phyloP scores from a whole-genome alignment of 78 protist genomes.

The Protostelium mycophagum region DNA sequence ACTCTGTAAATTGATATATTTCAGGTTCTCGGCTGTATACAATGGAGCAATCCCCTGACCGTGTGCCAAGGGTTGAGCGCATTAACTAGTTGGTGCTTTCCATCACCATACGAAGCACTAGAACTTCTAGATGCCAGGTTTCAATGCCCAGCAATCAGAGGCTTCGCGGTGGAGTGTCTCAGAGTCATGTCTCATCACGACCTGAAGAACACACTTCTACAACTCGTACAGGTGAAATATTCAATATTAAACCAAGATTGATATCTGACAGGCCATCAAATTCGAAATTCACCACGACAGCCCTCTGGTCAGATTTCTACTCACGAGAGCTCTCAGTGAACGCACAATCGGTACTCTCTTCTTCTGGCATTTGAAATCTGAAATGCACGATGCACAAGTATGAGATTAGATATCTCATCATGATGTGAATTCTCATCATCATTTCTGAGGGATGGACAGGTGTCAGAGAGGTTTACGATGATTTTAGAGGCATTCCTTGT shows the following conservation, averaged over 20 bases:
- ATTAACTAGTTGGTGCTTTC: slow-evolving; percentile 43
- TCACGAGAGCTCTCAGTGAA: slow-evolving; percentile 58
- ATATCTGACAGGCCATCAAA: slow-evolving; percentile 63
- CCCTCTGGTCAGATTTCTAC: slow-evolving; percentile 53
- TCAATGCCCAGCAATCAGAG: slow-evolving; percentile 70
- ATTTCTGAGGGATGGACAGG: slow-evolving; percentile 5
- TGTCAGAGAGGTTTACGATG: slow-evolving; percentile 18
- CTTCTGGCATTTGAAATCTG: slow-evolving; percentile 77
- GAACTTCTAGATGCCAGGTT: slow-evolving; percentile 79
- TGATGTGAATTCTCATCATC: slow-evolving; percentile 11
- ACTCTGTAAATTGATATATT: not conserved
- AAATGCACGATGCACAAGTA: slow-evolving; percentile 56
- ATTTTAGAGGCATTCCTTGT: slow-evolving; percentile 18
- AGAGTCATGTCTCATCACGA: slow-evolving; percentile 66
- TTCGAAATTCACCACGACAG: slow-evolving; percentile 78
- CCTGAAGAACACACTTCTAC: slow-evolving; percentile 69
- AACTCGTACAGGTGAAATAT: slow-evolving; percentile 61
- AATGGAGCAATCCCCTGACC: slow-evolving; percentile 57
- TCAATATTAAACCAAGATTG: not conserved
- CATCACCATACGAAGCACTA: slow-evolving; percentile 34
- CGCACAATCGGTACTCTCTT: slow-evolving; percentile 13
- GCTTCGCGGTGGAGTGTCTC: slow-evolving; percentile 72
- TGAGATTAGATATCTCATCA: slow-evolving; percentile 24
- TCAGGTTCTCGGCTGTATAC: slow-evolving; percentile 54
- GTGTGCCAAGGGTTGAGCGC: slow-evolving; percentile 61